Conservation (phyloP, 2,329 filamentous ascomycete species). For the Calcarisporium arbuscula region DNA sequence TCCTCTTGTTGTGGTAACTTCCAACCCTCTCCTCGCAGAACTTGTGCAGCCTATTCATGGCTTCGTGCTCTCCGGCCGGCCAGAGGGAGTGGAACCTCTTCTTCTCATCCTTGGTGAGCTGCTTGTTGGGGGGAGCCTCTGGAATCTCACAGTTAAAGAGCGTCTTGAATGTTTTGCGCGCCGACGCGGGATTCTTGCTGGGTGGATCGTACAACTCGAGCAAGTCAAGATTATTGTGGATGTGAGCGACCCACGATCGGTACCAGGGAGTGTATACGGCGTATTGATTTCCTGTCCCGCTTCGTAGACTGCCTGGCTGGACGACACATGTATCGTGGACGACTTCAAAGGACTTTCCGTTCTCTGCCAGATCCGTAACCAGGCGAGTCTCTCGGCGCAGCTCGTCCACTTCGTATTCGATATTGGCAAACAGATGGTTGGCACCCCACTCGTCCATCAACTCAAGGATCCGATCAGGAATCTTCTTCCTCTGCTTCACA, state of each 20-base stretch:
- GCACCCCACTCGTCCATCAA: conserved; percentile 66
- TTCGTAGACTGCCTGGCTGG: conserved; percentile 61
- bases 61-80: conserved; percentile 72
- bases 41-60: conserved; percentile 52
- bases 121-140: conserved; percentile 55
- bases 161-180: conserved; percentile 38
- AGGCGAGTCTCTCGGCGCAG: conserved; percentile 68
- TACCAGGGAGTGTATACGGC: conserved; percentile 83
- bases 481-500: conserved; percentile 55
- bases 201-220: conserved; percentile 53
- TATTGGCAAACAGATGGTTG: conserved; percentile 71
- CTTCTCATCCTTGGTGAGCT: conserved; percentile 51
- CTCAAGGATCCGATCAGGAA: conserved; percentile 56
- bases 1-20: conserved; percentile 58
- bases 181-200: conserved; percentile 23
- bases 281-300: conserved; percentile 69
- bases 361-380: conserved; percentile 52
- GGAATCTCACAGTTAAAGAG: conserved; percentile 60
- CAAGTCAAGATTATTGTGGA: conserved; percentile 63
- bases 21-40: conserved; percentile 61
- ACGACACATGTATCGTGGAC: conserved; percentile 81
- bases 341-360: conserved; percentile 62
- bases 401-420: conserved; percentile 91
- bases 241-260: conserved; percentile 64
- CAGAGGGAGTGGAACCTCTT: conserved; percentile 54